Conservation (phyloP, 805 yeast genomes). For the Zygosaccharomyces pseudorouxii region DNA sequence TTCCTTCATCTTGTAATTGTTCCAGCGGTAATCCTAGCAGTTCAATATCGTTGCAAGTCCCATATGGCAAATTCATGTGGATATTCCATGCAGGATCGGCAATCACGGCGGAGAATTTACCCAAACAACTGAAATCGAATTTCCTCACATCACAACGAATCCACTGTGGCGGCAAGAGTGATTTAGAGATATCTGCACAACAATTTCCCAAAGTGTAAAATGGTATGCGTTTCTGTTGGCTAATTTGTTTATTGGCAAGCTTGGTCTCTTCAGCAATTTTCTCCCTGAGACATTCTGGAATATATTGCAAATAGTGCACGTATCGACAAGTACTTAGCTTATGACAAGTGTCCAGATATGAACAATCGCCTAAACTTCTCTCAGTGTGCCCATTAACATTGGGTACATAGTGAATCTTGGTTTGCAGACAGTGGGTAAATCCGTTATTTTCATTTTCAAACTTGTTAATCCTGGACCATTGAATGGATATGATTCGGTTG, state of each 20-base stretch:
- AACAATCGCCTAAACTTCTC: constrained; percentile 74
- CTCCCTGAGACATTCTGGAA: constrained; percentile 33
- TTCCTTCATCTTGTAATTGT: constrained; percentile 75
- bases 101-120: constrained; percentile 76
- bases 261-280: constrained; percentile 19
- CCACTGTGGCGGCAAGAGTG: constrained; percentile 66
- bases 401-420: constrained; percentile 51
- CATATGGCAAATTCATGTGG: constrained; percentile 79
- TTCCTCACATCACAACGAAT: constrained; percentile 76
- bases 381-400: constrained; percentile 62
- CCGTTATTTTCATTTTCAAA: constrained; percentile 23
- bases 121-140: constrained; percentile 65
- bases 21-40: constrained; percentile 61
- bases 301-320: constrained; percentile 60
- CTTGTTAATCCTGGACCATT: constrained; percentile 24
- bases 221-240: constrained; percentile 23
- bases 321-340: constrained; percentile 76
- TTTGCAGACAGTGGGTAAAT: constrained; percentile 30
- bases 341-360: constrained; percentile 91
- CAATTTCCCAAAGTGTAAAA: constrained; percentile 37
- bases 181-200: constrained; percentile 34
- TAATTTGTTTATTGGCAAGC: constrained; percentile 19
- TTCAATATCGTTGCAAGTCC: constrained; percentile 74
- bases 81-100: constrained; percentile 98
- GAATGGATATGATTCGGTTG: constrained; percentile 29